These are phyloP conservation scores for Batrachochytrium dendrobatidis DNA, from an alignment of 371 early-diverging fungal species.

Conservation along the genomic window DNA sequence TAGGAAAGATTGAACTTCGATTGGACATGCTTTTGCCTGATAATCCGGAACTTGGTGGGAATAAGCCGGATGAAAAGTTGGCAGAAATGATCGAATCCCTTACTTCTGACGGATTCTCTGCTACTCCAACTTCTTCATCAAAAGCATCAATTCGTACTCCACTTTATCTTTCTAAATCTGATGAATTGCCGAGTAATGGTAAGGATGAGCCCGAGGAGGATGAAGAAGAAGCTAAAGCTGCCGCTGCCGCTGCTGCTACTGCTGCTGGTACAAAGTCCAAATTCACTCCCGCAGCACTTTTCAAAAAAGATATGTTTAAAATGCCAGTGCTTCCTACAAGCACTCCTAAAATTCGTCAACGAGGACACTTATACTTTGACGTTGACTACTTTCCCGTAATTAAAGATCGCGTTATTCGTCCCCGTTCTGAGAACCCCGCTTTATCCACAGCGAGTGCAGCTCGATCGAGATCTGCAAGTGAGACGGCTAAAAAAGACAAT, in stretches of 20 bases:
- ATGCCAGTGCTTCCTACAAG: not conserved
- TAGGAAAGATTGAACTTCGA: slow-evolving; percentile 25
- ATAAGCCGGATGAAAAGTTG: not conserved
- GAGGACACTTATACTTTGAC: slow-evolving; percentile 35
- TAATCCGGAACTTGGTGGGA: slow-evolving; percentile 7
- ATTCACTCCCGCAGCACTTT: slow-evolving; percentile 2
- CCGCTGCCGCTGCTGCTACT: too few relatives aligned
- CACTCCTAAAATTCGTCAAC: slow-evolving; percentile 20
- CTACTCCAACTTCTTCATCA: not conserved
- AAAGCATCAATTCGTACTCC: slow-evolving; percentile 28
- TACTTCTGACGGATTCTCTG: not conserved
- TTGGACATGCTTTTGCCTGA: not conserved
- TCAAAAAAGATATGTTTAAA: not conserved
- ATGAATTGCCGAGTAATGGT: not conserved
- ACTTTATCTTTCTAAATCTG: not conserved
- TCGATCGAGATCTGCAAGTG: too few relatives aligned
- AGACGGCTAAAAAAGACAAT: too few relatives aligned
- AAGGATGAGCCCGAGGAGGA: not conserved
- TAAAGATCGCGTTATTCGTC: slow-evolving; percentile 9
- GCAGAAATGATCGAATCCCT: slow-evolving; percentile 3
- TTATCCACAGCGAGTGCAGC: too few relatives aligned
- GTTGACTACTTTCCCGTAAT: slow-evolving; percentile 28
- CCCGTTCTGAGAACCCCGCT: too few relatives aligned
- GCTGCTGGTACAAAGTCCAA: too few relatives aligned
- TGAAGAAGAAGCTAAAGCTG: not conserved